A percentile compares a stretch with the other conserved stretches of the same genome.
phyloP scores from a whole-genome alignment of 2,329 filamentous ascomycete genomes.

The Fusarium pseudocircinatum region DNA sequence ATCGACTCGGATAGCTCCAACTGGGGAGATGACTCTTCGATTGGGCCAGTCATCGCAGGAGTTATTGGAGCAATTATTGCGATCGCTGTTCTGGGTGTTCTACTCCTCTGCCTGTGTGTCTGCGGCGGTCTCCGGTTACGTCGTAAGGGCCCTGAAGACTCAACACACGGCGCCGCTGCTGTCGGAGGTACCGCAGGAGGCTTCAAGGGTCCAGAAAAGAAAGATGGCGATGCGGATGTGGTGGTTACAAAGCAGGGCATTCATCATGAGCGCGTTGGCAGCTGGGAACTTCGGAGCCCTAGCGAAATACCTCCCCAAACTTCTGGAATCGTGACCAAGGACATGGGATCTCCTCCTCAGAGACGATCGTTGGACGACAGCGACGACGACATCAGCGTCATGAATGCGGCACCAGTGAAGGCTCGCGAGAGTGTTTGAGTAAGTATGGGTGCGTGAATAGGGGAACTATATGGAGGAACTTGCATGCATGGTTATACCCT shows the following conservation, averaged over 20 bases:
- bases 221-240: slow-evolving; percentile 56
- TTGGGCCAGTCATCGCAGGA: slow-evolving; percentile 55
- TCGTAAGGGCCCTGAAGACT: slow-evolving; percentile 21
- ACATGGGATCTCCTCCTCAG: slow-evolving; percentile 30
- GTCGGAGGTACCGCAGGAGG: slow-evolving; percentile 49
- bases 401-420: slow-evolving; percentile 50
- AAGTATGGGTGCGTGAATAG: background rate
- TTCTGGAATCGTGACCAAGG: slow-evolving; percentile 40
- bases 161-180: slow-evolving; percentile 3
- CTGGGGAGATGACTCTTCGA: background rate
- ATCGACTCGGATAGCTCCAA: background rate
- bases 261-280: slow-evolving; percentile 58
- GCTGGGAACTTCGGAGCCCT: slow-evolving; percentile 57
- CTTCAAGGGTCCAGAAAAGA: slow-evolving; percentile 58
- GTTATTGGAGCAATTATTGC: slow-evolving; percentile 57
- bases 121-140: slow-evolving; percentile 49
- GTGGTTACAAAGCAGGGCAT: slow-evolving; percentile 51
- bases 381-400: slow-evolving; percentile 49
- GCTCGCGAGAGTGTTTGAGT: slow-evolving; percentile 52
- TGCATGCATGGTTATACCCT: slow-evolving; percentile 34
- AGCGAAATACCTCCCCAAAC: slow-evolving; percentile 17
- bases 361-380: slow-evolving; percentile 39
- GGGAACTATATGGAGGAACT: background rate
- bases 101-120: slow-evolving; percentile 46
- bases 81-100: slow-evolving; percentile 48